These are phyloP conservation scores for Zostera marina DNA, from an alignment of 116 monocot genomes.

Conservation along the genomic window DNA sequence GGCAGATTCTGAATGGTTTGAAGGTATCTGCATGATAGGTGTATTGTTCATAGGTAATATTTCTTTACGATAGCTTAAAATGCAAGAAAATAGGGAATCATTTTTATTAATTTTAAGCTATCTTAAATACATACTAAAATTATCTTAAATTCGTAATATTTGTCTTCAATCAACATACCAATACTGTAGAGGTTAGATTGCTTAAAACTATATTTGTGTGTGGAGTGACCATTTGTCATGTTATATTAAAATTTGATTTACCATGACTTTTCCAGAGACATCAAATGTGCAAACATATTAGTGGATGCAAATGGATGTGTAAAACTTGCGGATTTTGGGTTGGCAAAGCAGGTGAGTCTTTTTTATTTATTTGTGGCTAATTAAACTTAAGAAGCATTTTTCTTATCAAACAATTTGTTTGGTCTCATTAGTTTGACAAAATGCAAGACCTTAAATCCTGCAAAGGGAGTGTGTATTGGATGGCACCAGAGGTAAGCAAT, in stretches of 20 bases:
- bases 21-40: constrained; percentile 79
- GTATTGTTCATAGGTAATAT: constrained; percentile 81
- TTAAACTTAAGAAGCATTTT: not conserved
- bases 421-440: constrained; percentile 32
- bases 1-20: constrained; percentile 85
- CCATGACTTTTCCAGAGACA: constrained; percentile 36
- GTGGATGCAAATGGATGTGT: constrained; percentile 85
- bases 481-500: constrained; percentile 82
- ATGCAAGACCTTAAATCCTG: constrained; percentile 67
- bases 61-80: not conserved
- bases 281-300: constrained; percentile 94
- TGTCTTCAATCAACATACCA: no score
- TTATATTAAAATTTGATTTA: no score
- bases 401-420: not conserved
- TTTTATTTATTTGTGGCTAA: not conserved
- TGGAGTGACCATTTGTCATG: no score
- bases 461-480: constrained; percentile 95
- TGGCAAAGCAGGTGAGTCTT: constrained; percentile 74
- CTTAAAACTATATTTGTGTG: no score
- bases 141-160: no score
- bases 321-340: constrained; percentile 95
- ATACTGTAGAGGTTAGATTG: no score
- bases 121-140: no score
- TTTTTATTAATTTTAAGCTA: no score
- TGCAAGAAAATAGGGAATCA: not conserved